phyloP scores from a whole-genome alignment of 2,329 filamentous ascomycete species.

The Aureobasidium musti region DNA sequence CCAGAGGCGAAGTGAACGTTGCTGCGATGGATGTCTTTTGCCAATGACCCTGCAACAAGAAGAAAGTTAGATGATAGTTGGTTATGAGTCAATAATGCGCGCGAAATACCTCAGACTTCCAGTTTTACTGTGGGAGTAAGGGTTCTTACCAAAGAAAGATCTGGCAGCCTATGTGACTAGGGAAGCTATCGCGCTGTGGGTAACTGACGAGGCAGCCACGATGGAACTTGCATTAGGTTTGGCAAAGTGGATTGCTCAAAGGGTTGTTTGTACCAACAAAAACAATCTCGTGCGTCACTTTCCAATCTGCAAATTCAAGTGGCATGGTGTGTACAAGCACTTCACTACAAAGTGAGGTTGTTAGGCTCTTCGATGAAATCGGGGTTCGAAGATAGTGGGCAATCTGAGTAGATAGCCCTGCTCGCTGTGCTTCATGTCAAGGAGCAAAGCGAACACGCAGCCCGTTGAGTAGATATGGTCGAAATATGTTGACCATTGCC shows the following conservation, averaged over 20 bases:
- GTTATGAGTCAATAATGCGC: neutral
- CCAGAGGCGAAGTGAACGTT: neutral
- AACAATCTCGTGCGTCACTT: neutral
- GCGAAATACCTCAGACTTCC: neutral
- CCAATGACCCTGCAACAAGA: neutral
- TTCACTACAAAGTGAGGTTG: neutral
- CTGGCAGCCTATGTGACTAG: neutral
- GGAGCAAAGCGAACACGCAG: neutral
- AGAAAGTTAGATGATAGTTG: neutral
- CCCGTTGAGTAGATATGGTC: neutral
- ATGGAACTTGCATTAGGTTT: neutral
- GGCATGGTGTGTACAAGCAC: neutral
- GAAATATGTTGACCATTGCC: neutral
- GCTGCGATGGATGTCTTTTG: neutral
- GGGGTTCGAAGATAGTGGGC: no score
- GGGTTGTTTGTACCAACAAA: neutral
- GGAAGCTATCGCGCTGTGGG: neutral
- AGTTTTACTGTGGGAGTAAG: no score
- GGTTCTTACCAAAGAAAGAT: neutral
- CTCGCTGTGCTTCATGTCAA: neutral
- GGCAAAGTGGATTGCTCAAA: neutral
- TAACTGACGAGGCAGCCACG: neutral
- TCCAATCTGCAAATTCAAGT: no score
- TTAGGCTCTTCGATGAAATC: neutral
- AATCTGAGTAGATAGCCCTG: neutral